A percentile compares a stretch with the other conserved stretches of the same genome.
Evolutionary conservation across 164 flowering plant species (phyloP).

Genomic region (Stephania yunnanensis): DNA sequence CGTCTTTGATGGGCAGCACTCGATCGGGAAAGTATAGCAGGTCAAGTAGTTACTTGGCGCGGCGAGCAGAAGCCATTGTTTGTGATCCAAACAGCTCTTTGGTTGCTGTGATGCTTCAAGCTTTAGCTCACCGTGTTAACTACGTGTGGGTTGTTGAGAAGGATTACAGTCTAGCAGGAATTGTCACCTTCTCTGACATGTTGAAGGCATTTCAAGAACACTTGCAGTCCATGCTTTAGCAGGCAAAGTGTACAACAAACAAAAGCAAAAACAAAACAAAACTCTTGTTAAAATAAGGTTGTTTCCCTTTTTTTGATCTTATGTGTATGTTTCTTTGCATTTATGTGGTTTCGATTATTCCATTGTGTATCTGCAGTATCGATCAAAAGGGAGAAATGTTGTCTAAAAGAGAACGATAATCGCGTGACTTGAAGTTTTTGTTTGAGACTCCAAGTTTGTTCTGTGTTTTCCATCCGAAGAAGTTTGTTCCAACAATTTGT

Average conservation of each 20-base stretch:
- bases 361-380: too few species aligned
- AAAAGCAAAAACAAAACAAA: neutral
- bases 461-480: too few species aligned
- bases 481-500: too few species aligned
- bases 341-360: neutral
- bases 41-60: constrained; percentile 49
- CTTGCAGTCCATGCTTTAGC: constrained; percentile 19
- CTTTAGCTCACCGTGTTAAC: constrained; percentile 72
- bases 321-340: neutral
- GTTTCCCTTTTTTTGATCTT: neutral
- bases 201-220: constrained; percentile 60
- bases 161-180: constrained; percentile 61
- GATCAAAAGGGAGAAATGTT: too few species aligned
- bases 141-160: constrained; percentile 91
- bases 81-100: constrained; percentile 74
- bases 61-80: constrained; percentile 76
- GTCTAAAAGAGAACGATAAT: too few species aligned
- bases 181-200: constrained; percentile 65
- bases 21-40: constrained; percentile 31
- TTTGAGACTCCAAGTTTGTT: too few species aligned
- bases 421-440: too few species aligned
- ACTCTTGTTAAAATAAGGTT: neutral
- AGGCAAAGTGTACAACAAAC: neutral
- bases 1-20: neutral
- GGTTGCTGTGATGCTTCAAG: constrained; percentile 94